phyloP scores from a whole-genome alignment of 768 basidiomycete genomes.

The Suillus fuscotomentosus region DNA sequence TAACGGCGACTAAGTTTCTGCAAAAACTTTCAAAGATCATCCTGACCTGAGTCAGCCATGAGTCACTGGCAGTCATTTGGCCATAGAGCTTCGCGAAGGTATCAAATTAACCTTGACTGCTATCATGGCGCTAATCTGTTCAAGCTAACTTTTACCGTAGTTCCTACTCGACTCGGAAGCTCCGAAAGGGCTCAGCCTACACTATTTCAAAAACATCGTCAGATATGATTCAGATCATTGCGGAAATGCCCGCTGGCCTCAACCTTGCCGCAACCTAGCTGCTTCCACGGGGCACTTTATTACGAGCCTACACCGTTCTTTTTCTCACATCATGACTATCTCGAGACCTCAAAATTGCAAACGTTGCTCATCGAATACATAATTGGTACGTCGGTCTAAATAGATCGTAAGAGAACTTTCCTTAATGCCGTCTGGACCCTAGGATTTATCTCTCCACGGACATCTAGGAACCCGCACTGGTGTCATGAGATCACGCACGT shows the following conservation, averaged over 20 bases:
- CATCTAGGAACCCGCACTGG: not conserved
- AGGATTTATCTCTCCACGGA: not conserved
- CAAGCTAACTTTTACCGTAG: not conserved
- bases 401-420: not conserved
- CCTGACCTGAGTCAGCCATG: no score
- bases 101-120: not conserved
- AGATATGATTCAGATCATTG: not conserved
- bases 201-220: not conserved
- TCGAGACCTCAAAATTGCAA: not conserved
- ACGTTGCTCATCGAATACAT: not conserved
- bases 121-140: not conserved
- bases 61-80: no score
- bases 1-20: not conserved
- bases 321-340: conserved; percentile 1
- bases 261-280: not conserved
- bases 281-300: not conserved
- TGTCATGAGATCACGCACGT: not conserved
- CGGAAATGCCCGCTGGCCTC: not conserved
- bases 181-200: not conserved
- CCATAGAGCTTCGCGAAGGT: not conserved
- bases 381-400: not conserved
- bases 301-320: not conserved
- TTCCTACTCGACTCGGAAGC: not conserved
- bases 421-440: not conserved
- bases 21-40: no score